Evolutionary conservation across 2,329 filamentous ascomycete species (phyloP).

Genomic region (Exophiala alcalophila): DNA sequence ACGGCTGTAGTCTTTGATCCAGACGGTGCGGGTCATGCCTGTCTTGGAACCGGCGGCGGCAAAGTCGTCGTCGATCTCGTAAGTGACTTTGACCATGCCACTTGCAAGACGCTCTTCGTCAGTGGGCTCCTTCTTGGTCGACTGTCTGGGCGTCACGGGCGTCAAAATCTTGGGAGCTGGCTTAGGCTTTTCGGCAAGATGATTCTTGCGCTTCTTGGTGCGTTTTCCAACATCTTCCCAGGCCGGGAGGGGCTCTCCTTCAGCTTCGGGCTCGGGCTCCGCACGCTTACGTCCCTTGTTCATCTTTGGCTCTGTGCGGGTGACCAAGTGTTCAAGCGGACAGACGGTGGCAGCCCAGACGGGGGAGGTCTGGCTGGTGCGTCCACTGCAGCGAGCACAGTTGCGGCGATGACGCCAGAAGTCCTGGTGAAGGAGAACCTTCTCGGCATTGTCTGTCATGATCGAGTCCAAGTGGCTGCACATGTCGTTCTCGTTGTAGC

Average conservation of each 20-base stretch:
- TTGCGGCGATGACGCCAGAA: conserved; percentile 61
- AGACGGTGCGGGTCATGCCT: conserved; percentile 3
- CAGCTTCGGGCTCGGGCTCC: conserved; percentile 1
- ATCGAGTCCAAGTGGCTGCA: conserved; percentile 55
- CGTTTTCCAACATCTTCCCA: too few relatives aligned
- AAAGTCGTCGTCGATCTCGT: conserved; percentile 25
- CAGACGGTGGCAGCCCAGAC: conserved; percentile 56
- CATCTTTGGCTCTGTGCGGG: neutral
- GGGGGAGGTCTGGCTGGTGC: conserved; percentile 58
- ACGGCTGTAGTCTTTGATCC: conserved; percentile 16
- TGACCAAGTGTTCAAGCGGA: conserved; percentile 20
- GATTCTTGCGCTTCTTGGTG: too few relatives aligned
- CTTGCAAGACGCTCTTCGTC: conserved; percentile 6
- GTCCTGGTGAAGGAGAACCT: conserved; percentile 62
- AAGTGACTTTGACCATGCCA: conserved; percentile 14
- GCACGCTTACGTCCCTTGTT: conserved; percentile 1
- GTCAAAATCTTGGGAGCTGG: too few relatives aligned
- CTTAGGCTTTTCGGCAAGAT: too few relatives aligned
- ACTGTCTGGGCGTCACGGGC: neutral
- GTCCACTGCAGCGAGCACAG: conserved; percentile 57
- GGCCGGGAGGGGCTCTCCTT: too few relatives aligned
- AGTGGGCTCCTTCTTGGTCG: conserved; percentile 3
- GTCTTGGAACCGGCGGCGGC: conserved; percentile 7
- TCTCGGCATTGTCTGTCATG: conserved; percentile 56
- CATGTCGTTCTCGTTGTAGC: conserved; percentile 24